A percentile compares a stretch with the other conserved stretches of the same genome.
These are phyloP conservation scores for Russula olivacea DNA, from an alignment of 768 basidiomycete genomes.

Conservation along the genomic window DNA sequence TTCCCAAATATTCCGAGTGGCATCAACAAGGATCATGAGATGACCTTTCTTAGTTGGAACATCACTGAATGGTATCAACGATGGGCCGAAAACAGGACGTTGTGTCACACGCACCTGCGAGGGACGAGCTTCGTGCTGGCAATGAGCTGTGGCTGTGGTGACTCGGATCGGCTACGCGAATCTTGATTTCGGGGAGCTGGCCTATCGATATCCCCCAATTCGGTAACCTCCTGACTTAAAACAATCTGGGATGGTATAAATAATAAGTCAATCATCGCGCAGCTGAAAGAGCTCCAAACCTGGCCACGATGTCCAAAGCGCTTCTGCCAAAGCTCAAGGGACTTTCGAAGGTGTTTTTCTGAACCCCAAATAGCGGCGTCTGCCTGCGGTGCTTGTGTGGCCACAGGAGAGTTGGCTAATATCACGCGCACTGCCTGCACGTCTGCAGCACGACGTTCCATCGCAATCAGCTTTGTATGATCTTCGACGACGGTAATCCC, in stretches of 20 bases:
- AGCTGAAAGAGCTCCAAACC: slow-evolving; percentile 39
- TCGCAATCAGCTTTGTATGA: slow-evolving; percentile 62
- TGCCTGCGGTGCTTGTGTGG: slow-evolving; percentile 41
- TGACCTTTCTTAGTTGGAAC: slow-evolving; percentile 80
- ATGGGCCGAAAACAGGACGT: slow-evolving; percentile 12
- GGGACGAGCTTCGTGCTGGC: slow-evolving; percentile 69
- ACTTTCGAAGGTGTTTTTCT: slow-evolving; percentile 57
- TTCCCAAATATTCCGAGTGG: slow-evolving; percentile 75
- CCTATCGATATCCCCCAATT: slow-evolving; percentile 43
- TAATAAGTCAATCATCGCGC: slow-evolving; percentile 15
- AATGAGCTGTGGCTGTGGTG: slow-evolving; percentile 65
- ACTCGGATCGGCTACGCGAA: slow-evolving; percentile 41
- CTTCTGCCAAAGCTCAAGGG: slow-evolving; percentile 78
- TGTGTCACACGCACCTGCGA: slow-evolving; percentile 48
- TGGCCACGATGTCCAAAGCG: slow-evolving; percentile 70
- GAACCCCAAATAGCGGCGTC: slow-evolving; percentile 61
- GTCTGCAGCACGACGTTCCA: slow-evolving; percentile 74
- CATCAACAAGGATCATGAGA: slow-evolving; percentile 74
- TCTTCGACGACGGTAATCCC: slow-evolving; percentile 89
- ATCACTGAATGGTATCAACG: slow-evolving; percentile 45
- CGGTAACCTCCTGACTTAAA: slow-evolving; percentile 62
- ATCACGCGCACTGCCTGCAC: slow-evolving; percentile 85
- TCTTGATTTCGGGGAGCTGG: slow-evolving; percentile 32
- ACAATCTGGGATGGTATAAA: slow-evolving; percentile 53
- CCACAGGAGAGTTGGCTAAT: slow-evolving; percentile 46